Evolutionary conservation across 1,284 basidiomycete species (phyloP).

Genomic region (Afroboletus lepidellus): DNA sequence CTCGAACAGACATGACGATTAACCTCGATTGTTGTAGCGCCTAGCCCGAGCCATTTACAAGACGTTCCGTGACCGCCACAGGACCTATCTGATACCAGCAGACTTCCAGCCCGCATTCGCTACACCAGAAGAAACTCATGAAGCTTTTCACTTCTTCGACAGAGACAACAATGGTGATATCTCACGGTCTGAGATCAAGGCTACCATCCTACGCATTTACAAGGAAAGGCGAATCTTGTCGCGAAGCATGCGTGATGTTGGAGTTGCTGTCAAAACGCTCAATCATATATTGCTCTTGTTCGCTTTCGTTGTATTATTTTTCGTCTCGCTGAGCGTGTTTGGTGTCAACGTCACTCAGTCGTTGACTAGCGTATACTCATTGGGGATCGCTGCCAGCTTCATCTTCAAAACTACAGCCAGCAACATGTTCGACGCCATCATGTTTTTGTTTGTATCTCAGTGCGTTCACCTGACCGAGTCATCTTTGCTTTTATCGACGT

Average conservation of each 20-base stretch:
- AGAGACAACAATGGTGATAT: conserved; percentile 77
- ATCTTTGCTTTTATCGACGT: conserved; percentile 16
- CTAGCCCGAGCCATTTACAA: conserved; percentile 70
- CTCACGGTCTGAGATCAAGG: conserved; percentile 75
- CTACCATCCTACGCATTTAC: conserved; percentile 68
- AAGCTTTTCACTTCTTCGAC: conserved; percentile 76
- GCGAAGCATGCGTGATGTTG: conserved; percentile 71
- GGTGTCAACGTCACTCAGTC: conserved; percentile 59
- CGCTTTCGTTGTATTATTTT: conserved; percentile 63
- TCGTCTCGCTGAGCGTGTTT: conserved; percentile 71
- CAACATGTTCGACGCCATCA: conserved; percentile 71
- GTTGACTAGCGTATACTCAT: conserved; percentile 65
- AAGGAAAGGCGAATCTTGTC: conserved; percentile 71
- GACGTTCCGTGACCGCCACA: conserved; percentile 54
- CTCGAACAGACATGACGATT: background rate
- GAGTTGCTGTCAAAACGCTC: conserved; percentile 60
- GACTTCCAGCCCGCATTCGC: conserved; percentile 74
- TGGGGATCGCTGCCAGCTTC: conserved; percentile 70
- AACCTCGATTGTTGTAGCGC: conserved; percentile 38
- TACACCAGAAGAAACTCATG: conserved; percentile 52
- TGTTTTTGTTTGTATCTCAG: conserved; percentile 80
- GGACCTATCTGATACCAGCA: conserved; percentile 60
- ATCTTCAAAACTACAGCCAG: conserved; percentile 73
- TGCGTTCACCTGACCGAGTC: conserved; percentile 35
- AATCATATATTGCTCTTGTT: conserved; percentile 62